Evolutionary conservation across 169 alveolate species (phyloP), one percentile per base, ranked within the genome.

Genomic region (Neospora caninum): DNA sequence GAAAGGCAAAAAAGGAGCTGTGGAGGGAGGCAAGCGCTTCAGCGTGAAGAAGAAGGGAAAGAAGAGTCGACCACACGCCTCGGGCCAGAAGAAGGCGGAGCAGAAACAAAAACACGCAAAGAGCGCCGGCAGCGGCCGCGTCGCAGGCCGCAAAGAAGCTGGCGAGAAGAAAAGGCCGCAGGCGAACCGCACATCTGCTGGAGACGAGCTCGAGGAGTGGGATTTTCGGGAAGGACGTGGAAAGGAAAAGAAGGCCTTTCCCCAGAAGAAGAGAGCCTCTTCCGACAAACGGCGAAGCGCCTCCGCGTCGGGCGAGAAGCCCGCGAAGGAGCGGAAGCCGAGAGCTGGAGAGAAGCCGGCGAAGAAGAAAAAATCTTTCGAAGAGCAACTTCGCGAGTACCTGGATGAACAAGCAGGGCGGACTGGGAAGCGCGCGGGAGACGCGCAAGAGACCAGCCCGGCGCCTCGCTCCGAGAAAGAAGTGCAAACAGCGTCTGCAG

Each of bases 301-400:
- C 58, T 49, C 58, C 13, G 58, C 58, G 58, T 4, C 58, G 58
- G 13, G 58, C 4, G 58, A 4, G 13, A 64, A 16, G n/a, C 73
- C n/a, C 27, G 64, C 27, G 64, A 18, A 53, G 64, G 18, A 7
- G 64, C 64, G 64, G 73, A 64, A 64, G 73, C 34, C 25, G 73
- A 64, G 73, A 29, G 16, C 34, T 1, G 73, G n/a, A 6, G 20
- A 13, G 73, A 64, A 64, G 34, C 34, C 73, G 18, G 43, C 45
- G 45, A 78, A 78, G 39, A 13, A 78, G 86, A 78, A n/a, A 43
- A 78, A 78, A n/a, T 78, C 86, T 4, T 78, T 78, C 86, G 86
- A 78, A 78, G 86, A 78, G 27, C 86, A 78, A 22, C 86, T 78
- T 20, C 86, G n/a, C 39, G 86, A 78, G 45, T 78, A 29, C 45